These are phyloP conservation scores for Baudoinia panamericana DNA, from an alignment of 495 filamentous ascomycete genomes.

Conservation along the genomic window DNA sequence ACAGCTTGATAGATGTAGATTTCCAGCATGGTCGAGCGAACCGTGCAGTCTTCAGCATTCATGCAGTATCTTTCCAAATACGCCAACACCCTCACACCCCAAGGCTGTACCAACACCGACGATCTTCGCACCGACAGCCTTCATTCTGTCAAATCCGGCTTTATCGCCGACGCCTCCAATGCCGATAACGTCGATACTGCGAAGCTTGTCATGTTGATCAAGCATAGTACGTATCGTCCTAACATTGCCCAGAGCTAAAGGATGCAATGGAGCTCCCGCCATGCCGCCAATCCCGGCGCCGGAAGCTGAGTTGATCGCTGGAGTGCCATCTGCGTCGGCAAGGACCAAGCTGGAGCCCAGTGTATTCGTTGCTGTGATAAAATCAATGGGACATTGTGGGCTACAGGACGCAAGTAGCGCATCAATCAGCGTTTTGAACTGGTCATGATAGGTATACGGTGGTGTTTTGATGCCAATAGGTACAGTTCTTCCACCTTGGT, in stretches of 20 bases:
- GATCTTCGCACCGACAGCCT: constrained; percentile 44
- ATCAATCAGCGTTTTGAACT: constrained; percentile 42
- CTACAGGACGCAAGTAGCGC: constrained; percentile 32
- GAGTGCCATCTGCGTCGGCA: constrained; percentile 8
- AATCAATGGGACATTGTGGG: constrained; percentile 35
- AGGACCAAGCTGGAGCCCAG: constrained; percentile 53
- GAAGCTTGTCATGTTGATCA: constrained; percentile 33
- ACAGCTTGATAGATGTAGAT: neutral
- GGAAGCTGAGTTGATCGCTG: constrained; percentile 31
- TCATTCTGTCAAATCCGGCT: constrained; percentile 48
- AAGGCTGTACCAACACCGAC: constrained; percentile 54
- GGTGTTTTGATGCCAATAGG: constrained; percentile 55
- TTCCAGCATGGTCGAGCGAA: neutral
- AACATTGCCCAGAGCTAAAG: constrained; percentile 63
- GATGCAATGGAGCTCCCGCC: constrained; percentile 54
- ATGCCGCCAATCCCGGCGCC: constrained; percentile 50
- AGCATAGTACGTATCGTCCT: constrained; percentile 43
- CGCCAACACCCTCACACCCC: constrained; percentile 42
- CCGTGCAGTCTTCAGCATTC: neutral
- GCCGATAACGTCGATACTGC: constrained; percentile 45
- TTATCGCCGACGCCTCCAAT: constrained; percentile 52
- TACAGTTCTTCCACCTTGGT: constrained; percentile 13
- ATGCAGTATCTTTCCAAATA: constrained; percentile 44
- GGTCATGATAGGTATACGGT: constrained; percentile 52
- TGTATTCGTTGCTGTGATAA: constrained; percentile 61